Percentiles rank a stretch among this genome's conserved stretches.
phyloP scores from a whole-genome alignment of 305 asterid species.

The Fraxinus sp. region DNA sequence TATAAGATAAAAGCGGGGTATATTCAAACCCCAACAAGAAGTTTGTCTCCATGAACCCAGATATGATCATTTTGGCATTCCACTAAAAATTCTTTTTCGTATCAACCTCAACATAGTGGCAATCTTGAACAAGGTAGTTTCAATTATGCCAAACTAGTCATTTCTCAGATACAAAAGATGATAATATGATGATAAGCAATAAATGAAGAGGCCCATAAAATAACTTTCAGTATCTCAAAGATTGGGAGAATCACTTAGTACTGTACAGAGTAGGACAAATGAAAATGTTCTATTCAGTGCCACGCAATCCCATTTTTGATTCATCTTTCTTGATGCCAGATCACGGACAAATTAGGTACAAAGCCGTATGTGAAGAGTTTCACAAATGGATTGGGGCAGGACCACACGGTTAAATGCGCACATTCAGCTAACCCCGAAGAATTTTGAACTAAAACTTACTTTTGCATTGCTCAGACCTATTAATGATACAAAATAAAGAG shows the following conservation, averaged over 20 bases:
- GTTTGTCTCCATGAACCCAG: neutral
- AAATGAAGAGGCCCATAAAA: neutral
- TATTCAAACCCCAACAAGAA: neutral
- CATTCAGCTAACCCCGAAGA: conserved; percentile 11
- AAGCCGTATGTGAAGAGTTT: neutral
- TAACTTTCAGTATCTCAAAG: neutral
- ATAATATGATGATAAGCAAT: neutral
- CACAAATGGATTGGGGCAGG: neutral
- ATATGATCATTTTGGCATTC: neutral
- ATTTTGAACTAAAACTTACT: neutral
- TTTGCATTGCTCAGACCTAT: conserved; percentile 8
- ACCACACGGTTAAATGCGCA: neutral
- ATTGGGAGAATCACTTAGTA: neutral
- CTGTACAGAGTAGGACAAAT: neutral
- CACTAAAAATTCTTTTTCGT: neutral
- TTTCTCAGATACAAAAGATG: neutral
- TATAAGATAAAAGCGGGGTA: neutral
- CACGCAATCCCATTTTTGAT: neutral
- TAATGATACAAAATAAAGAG: conserved; percentile 14
- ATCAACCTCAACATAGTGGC: neutral
- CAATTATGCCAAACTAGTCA: neutral
- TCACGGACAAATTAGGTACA: neutral
- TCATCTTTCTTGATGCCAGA: conserved; percentile 4
- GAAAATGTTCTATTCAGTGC: conserved; percentile 6
- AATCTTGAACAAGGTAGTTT: neutral